A percentile compares a stretch with the other conserved stretches of the same genome.
Evolutionary conservation across 2,329 filamentous ascomycete genomes (phyloP).

Genomic region (Penicillium sp.): DNA sequence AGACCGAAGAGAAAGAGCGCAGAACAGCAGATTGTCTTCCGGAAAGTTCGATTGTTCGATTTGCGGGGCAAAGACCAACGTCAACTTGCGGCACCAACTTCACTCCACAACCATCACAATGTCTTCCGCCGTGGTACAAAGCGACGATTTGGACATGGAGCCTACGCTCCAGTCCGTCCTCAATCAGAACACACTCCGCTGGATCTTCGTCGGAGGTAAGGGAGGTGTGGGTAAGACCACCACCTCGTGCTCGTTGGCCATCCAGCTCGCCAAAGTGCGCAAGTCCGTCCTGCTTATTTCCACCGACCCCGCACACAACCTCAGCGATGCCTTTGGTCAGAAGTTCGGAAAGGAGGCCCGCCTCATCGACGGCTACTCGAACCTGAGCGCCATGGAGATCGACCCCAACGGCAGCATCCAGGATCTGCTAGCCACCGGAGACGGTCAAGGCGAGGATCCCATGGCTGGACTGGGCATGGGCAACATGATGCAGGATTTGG

Average conservation of each 20-base stretch:
- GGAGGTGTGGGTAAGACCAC: conserved; percentile 98
- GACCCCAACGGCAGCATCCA: conserved; percentile 98
- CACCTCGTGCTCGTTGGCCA: conserved; percentile 97
- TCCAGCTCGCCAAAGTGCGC: conserved; percentile 92
- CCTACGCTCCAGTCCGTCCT: conserved; percentile 92
- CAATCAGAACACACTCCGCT: conserved; percentile 91
- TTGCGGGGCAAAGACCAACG: conserved; percentile 24
- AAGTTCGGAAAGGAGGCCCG: conserved; percentile 99
- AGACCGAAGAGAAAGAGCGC: neutral
- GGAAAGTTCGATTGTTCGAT: conserved; percentile 39
- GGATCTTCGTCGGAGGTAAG: conserved; percentile 99
- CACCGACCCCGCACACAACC: conserved; percentile 96
- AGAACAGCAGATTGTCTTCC: conserved; percentile 21
- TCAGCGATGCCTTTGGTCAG: conserved; percentile 96
- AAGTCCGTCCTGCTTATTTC: conserved; percentile 97
- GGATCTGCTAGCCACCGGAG: conserved; percentile 81
- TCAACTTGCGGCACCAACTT: conserved; percentile 12
- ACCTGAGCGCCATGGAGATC: conserved; percentile 98
- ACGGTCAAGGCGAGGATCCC: conserved; percentile 61
- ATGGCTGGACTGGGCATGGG: conserved; percentile 74
- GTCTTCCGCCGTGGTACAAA: conserved; percentile 46
- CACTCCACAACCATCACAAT: conserved; percentile 23
- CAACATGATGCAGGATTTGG: conserved; percentile 97
- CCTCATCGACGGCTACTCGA: conserved; percentile 86
- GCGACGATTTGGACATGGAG: conserved; percentile 73